Conservation (phyloP, 2,329 filamentous ascomycete species). For the Penicillium sp. region DNA sequence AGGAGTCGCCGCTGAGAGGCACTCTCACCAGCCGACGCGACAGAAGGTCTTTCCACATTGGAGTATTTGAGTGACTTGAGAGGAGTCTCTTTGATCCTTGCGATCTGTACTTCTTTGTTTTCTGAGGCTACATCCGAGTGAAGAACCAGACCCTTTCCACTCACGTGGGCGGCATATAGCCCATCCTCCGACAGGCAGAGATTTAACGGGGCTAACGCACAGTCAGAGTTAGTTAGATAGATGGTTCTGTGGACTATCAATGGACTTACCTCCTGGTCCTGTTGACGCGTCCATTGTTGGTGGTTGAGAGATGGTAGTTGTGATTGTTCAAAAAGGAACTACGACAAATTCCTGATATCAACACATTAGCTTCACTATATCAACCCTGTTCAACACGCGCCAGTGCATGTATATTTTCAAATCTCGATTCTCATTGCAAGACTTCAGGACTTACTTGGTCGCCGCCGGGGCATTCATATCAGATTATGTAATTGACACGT, state of each 20-base stretch:
- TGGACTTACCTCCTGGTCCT: conserved; percentile 20
- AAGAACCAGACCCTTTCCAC: conserved; percentile 28
- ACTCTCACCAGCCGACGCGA: neutral
- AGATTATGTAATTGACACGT: conserved; percentile 1
- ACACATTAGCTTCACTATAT: neutral
- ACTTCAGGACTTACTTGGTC: neutral
- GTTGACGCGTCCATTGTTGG: conserved; percentile 25
- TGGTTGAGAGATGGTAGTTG: neutral
- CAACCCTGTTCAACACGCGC: neutral
- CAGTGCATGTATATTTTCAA: neutral
- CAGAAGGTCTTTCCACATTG: neutral
- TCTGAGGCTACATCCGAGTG: conserved; percentile 26
- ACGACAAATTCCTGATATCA: neutral
- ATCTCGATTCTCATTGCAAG: neutral
- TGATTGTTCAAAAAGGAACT: neutral
- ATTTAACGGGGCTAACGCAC: conserved; percentile 10
- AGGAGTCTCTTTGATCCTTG: conserved; percentile 27
- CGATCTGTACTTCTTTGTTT: conserved; percentile 26
- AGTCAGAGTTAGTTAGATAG: conserved; percentile 2
- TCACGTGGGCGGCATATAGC: conserved; percentile 23
- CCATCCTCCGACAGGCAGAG: conserved; percentile 27
- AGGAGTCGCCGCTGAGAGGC: conserved; percentile 27
- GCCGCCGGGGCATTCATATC: neutral
- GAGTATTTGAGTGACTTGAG: conserved; percentile 28
- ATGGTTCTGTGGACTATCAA: neutral